phyloP scores from a whole-genome alignment of 176 grass and related monocot species.

The Zoysia pacifica region DNA sequence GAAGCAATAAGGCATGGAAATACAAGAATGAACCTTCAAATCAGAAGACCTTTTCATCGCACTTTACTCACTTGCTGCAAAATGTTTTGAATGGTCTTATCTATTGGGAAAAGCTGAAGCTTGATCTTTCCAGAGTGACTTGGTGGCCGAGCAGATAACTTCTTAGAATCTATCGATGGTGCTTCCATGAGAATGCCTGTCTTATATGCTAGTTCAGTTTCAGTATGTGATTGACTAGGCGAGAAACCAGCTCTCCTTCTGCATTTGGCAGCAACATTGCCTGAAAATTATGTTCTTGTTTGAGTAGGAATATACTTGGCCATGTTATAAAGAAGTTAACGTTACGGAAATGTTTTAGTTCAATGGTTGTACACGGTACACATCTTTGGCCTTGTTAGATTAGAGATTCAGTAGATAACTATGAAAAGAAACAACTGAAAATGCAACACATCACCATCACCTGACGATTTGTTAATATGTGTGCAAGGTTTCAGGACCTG shows the following conservation, averaged over 20 bases:
- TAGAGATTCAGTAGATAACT: conserved; percentile 5
- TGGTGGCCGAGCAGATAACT: conserved; percentile 37
- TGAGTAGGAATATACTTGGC: conserved; percentile 9
- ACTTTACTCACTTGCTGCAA: conserved; percentile 70
- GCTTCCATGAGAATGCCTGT: conserved; percentile 23
- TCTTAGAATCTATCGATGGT: conserved; percentile 32
- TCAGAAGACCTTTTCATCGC: conserved; percentile 3
- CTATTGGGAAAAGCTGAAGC: conserved; percentile 89
- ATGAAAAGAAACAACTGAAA: background rate
- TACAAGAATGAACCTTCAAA: conserved; percentile 11
- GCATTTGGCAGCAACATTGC: conserved; percentile 43
- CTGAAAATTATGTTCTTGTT: conserved; percentile 46
- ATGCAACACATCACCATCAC: conserved; percentile 59
- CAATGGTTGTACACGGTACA: conserved; percentile 4
- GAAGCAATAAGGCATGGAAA: conserved; percentile 25
- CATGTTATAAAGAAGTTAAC: conserved; percentile 1
- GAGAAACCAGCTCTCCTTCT: conserved; percentile 21
- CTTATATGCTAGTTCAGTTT: conserved; percentile 21
- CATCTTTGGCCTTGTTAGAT: background rate
- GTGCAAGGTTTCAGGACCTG: conserved; percentile 57
- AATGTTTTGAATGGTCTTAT: conserved; percentile 55
- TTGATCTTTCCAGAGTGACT: conserved; percentile 64
- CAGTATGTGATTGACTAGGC: conserved; percentile 28
- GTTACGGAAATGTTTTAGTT: background rate
- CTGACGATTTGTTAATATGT: conserved; percentile 58